phyloP scores from a whole-genome alignment of 306 rosid genomes.

The Cucurbita argyrosperma region DNA sequence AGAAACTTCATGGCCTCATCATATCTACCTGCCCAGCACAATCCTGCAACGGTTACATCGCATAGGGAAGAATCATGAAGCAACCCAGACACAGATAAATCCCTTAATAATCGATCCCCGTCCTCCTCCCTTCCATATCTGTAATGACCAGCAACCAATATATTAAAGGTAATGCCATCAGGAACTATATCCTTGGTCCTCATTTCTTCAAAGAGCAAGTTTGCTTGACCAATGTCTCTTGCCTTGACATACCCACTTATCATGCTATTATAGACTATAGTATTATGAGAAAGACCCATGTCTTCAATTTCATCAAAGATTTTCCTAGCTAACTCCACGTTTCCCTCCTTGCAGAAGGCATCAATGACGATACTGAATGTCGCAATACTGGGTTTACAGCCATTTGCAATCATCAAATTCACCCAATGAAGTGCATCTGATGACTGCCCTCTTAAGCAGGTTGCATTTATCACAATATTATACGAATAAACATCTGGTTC shows the following conservation, averaged over 20 bases:
- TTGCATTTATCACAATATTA: slow-evolving; percentile 41
- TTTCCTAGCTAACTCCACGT: slow-evolving; percentile 38
- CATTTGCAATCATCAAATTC: slow-evolving; percentile 30
- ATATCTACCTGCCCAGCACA: slow-evolving; percentile 59
- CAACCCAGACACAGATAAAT: slow-evolving; percentile 19
- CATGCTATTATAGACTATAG: slow-evolving; percentile 32
- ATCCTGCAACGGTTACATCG: slow-evolving; percentile 35
- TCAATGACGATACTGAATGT: slow-evolving; percentile 33
- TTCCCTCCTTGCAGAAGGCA: slow-evolving; percentile 69
- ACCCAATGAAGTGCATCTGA: slow-evolving; percentile 32
- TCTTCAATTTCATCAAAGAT: slow-evolving; percentile 34
- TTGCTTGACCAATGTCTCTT: slow-evolving; percentile 54
- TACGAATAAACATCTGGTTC: slow-evolving; percentile 34
- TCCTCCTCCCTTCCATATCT: slow-evolving; percentile 57
- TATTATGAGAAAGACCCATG: slow-evolving; percentile 22
- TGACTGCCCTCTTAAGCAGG: slow-evolving; percentile 38
- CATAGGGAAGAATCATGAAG: slow-evolving; percentile 25
- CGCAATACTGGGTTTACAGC: slow-evolving; percentile 34
- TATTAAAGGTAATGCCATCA: slow-evolving; percentile 61
- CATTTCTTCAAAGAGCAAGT: slow-evolving; percentile 54
- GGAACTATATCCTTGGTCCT: slow-evolving; percentile 34
- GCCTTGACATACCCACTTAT: slow-evolving; percentile 70
- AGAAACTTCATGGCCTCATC: slow-evolving; percentile 39
- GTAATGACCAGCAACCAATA: slow-evolving; percentile 49
- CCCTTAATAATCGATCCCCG: slow-evolving; percentile 31